Evolutionary conservation across 176 grass and related monocot species (phyloP), one percentile per base, ranked within the genome.

Genomic region (Aegilops longissima): DNA sequence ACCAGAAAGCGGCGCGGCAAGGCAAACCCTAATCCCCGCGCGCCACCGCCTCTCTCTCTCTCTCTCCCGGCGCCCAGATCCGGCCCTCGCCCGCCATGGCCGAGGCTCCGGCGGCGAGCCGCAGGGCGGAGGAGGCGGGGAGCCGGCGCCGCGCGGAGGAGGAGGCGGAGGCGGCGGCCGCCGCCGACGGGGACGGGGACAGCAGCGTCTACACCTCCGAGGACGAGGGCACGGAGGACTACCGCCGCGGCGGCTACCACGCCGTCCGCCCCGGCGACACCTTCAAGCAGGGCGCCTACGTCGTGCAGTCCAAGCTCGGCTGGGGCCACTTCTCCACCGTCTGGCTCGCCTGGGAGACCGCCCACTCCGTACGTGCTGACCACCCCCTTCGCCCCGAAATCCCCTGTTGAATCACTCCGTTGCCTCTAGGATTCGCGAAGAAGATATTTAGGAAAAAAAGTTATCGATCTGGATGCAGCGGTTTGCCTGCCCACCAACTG

Each of bases 241-340:
- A 99, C 85, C 92, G 97, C 38, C 90, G 92, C n/a, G 97, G 97
- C 33, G 94, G 97, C 1, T 99, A 99, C 90, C 97, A 99, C 79
- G 89, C 94, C 87, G 92, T 97, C 77, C 90, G 89, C 82, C 82
- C 91, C 18, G 94, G 97, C 14, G 97, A 99, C 81, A 80, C 92
- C 21, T 99, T 99, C 85, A 99, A 97, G 87, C 92, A 93, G 61
- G 97, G 97, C 61, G 73, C 97, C 64, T 99, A 99, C 79, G 91
- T 99, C 64, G 92, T 99, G 82, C 94, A 97, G 82, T 87, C 89
- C 21, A 99, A 99, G 87, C 97, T 99, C 74, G 97, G 97, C 3
- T 99, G 97, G 94, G 97, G 97, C 12, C 97, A 99, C 77, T 99
- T 99, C 87, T 99, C 97, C 82, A 99, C 97, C 66, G 97, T 99